Evolutionary conservation across 441 rosid species (phyloP).

Genomic region (Erodium moschatum): DNA sequence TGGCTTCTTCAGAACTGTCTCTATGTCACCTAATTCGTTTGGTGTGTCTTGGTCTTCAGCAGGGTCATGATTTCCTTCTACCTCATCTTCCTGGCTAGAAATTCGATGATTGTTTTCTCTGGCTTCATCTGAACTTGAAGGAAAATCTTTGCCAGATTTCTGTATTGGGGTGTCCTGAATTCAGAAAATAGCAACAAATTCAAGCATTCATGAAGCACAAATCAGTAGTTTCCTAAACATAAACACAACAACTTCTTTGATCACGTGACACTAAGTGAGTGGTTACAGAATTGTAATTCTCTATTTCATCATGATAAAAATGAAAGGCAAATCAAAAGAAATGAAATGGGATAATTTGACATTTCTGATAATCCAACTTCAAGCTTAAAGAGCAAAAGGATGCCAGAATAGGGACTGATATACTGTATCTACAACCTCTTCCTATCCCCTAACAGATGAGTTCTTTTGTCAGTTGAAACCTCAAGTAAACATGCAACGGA

Average conservation of each 20-base stretch:
- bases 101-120: not conserved
- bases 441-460: not conserved
- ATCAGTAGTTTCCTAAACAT: not conserved
- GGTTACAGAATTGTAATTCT: not conserved
- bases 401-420: not conserved
- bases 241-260: not conserved
- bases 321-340: not conserved
- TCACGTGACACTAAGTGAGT: not conserved
- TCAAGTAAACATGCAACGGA: not conserved
- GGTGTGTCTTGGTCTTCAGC: not conserved
- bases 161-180: not conserved
- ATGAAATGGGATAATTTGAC: not conserved
- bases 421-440: not conserved
- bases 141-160: not conserved
- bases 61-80: not conserved
- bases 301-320: not conserved
- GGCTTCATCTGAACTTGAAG: not conserved
- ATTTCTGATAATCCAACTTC: not conserved
- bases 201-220: not conserved
- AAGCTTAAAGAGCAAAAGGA: not conserved
- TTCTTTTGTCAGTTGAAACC: not conserved
- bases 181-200: not conserved
- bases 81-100: not conserved
- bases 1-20: conserved; percentile 46
- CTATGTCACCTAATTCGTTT: conserved; percentile 19